Percentiles rank a stretch among this genome's conserved stretches.
Evolutionary conservation across 2,329 filamentous ascomycete genomes (phyloP).

Genomic region (Paecilomyces sp.): DNA sequence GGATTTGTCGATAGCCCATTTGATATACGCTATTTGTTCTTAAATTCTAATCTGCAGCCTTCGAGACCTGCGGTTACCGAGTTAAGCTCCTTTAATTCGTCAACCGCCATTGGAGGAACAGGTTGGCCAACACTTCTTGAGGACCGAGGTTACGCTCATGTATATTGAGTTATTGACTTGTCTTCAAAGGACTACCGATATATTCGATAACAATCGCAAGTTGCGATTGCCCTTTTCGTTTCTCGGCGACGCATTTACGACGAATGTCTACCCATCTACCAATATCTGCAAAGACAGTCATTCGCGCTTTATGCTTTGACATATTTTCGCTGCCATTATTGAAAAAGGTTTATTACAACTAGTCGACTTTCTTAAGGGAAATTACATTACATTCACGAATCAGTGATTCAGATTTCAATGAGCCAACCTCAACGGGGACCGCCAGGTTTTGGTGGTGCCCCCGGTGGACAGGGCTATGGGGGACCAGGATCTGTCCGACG

Average conservation of each 20-base stretch:
- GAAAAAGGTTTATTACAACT: background rate
- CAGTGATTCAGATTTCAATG: constrained; percentile 10
- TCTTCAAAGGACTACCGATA: background rate
- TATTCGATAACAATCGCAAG: background rate
- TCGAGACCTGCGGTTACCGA: background rate
- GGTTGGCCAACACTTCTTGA: background rate
- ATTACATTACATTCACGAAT: background rate
- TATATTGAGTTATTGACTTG: background rate
- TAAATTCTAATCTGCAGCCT: background rate
- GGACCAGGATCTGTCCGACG: constrained; percentile 28
- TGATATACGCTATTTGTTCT: background rate
- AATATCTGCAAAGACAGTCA: background rate
- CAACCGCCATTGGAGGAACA: background rate
- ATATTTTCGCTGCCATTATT: background rate
- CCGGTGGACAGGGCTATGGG: constrained; percentile 3
- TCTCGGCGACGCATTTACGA: background rate
- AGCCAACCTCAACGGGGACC: constrained; percentile 8
- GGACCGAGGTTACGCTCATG: background rate
- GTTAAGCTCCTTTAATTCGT: background rate
- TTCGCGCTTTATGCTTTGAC: background rate
- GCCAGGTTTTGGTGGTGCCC: constrained; percentile 6
- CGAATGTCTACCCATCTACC: background rate
- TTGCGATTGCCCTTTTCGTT: background rate
- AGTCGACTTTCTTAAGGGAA: background rate
- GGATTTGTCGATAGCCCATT: background rate